Evolutionary conservation across 768 basidiomycete genomes (phyloP), one percentile per base, ranked within the genome.

Genomic region (Bullera alba): DNA sequence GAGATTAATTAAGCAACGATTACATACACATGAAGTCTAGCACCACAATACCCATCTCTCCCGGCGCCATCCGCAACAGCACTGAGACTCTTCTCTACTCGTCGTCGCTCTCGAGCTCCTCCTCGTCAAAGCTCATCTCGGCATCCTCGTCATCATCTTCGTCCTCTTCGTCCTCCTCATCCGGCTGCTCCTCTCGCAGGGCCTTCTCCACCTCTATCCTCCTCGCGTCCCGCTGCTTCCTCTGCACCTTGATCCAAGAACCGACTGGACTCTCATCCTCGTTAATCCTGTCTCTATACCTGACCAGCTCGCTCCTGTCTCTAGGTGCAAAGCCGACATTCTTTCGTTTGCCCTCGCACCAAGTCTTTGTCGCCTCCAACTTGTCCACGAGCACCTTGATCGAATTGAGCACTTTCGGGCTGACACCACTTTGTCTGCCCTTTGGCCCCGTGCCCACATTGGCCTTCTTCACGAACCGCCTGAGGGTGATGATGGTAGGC

Each of bases 331-430:
- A 91, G 21, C 74, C 73, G 2, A 95, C 83, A 19, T 75, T 76
- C 50, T 80, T 81, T 50, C 95, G 77, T 64, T 76, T 78, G 63
- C 79, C 74, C 67, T 87, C 84, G 32, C 87, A 77, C 87, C 85
- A 96, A 52, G 75, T 78, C 14, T 79, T 78, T 54, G 85, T 88
- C 62, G 87, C 86, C 56, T 97, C 91, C 37, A 93, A 74, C 17
- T 88, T 82, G 67, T 96, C 93, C 44, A 93, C 75, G 12, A 99
- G 76, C 0, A 77, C 76, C 73, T 92, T 96, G 21, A 88, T 77
- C 32, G 48, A 49, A 19, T 76, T 58, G 2, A 76, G 78, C 6
- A 70, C 63, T 48, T 74, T 75, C 6, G 63, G 56, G 6, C 50
- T 56, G n/a, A n/a, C n/a, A n/a, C n/a, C n/a, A n/a, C n/a, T n/a